Evolutionary conservation across 768 basidiomycete genomes (phyloP), one percentile per base, ranked within the genome.

Genomic region (Lactarius evosmus): DNA sequence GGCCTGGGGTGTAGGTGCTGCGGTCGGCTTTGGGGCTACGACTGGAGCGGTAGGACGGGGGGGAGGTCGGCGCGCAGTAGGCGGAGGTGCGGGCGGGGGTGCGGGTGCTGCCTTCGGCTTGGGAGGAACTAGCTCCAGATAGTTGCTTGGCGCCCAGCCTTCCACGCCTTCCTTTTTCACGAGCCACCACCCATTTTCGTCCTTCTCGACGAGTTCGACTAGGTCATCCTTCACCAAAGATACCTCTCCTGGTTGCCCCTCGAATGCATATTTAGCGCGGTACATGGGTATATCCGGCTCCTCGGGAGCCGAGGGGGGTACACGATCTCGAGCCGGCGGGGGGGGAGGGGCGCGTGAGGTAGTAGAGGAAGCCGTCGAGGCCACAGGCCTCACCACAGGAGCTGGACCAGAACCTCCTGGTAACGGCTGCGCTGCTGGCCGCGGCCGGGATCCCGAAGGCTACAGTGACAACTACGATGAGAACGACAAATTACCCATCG

Each of bases 141-240:
- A 97, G 74, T 93, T 95, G 68, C 88, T 87, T 2, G 97, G 97
- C 22, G 95, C 93, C 95, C 95, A 99, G 16, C 93, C 97, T 72
- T 98, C 94, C 19, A 78, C 76, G 2, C 83, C 83, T 58, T 80
- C 82, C 75, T 89, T 93, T 80, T 88, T 91, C 61, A 98, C 89
- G 34, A 97, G 80, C 96, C 97, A 98, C 97, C 97, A 99, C 3
- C 96, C 97, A 69, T 96, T 96, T 64, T 95, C 86, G 72, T 89
- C 87, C 73, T 97, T 94, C 78, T 96, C 88, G 34, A 95, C 79
- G 22, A 98, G 78, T 76, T 98, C 95, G 1, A 98, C 91, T 3
- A 91, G 62, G 65, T 98, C 97, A 70, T 95, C 97, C 75, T 98
- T 98, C 68, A 82, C 83, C 57, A 99, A 75, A 7, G 85, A 78